Percentiles rank a stretch among this genome's conserved stretches.
Conservation (phyloP, 257 asterid genomes). For the Misopates orontium region DNA sequence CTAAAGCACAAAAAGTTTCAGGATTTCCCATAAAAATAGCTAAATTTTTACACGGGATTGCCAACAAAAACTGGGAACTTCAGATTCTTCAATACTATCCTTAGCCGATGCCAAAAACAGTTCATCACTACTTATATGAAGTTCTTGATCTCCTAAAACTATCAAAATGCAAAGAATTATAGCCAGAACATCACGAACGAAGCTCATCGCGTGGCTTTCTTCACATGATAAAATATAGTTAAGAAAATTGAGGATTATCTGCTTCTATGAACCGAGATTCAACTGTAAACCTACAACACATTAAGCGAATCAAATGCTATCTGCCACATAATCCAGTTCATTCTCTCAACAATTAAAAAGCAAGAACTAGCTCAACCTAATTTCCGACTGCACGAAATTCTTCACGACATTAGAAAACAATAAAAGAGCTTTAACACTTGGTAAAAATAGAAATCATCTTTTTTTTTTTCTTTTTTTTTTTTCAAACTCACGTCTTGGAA, state of each 20-base stretch:
- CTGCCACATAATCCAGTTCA: background rate
- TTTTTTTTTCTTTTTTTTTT: background rate
- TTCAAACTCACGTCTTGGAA: constrained; percentile 55
- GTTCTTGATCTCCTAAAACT: background rate
- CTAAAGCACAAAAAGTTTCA: too few species aligned
- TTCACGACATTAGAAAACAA: background rate
- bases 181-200: too few species aligned
- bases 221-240: background rate
- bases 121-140: background rate
- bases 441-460: too few species aligned
- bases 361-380: background rate
- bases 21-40: too few species aligned
- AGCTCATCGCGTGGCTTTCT: too few species aligned
- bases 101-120: background rate
- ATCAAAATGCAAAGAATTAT: too few species aligned
- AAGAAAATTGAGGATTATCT: background rate
- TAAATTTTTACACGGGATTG: background rate
- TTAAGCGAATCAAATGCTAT: background rate
- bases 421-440: background rate
- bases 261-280: background rate
- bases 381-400: background rate
- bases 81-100: background rate
- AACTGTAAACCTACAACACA: background rate
- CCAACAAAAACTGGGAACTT: background rate
- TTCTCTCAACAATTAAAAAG: background rate